Evolutionary conservation across 2,329 filamentous ascomycete genomes (phyloP).

Genomic region (Aureobasidium melanogenum): DNA sequence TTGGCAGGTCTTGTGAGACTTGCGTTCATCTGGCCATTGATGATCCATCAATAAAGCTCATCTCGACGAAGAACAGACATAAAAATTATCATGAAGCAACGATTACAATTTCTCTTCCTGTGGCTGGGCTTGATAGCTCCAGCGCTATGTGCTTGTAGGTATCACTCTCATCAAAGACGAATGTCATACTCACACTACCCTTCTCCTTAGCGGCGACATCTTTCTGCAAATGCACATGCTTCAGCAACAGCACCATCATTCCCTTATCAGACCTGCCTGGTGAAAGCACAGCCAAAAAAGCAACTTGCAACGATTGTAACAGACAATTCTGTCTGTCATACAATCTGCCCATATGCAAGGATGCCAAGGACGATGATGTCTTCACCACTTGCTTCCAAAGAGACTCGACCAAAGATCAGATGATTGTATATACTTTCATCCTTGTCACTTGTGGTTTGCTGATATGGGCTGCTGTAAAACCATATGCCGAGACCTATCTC

Average conservation of each 20-base stretch:
- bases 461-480: slow-evolving; percentile 50
- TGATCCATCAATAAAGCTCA: not conserved
- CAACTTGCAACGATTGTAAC: slow-evolving; percentile 57
- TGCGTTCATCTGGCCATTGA: not conserved
- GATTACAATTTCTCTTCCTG: slow-evolving; percentile 3
- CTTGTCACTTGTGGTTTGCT: slow-evolving; percentile 53
- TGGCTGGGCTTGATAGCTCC: slow-evolving; percentile 11
- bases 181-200: too few species aligned
- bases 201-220: slow-evolving; percentile 42
- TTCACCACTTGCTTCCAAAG: slow-evolving; percentile 60
- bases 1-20: not conserved
- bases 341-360: slow-evolving; percentile 52
- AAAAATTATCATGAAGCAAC: not conserved
- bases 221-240: slow-evolving; percentile 66
- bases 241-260: slow-evolving; percentile 59
- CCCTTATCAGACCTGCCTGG: slow-evolving; percentile 42
- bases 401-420: slow-evolving; percentile 59
- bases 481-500: slow-evolving; percentile 49
- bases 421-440: slow-evolving; percentile 59
- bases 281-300: slow-evolving; percentile 22
- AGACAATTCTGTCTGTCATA: slow-evolving; percentile 58
- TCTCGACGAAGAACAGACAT: not conserved
- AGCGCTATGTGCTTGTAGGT: slow-evolving; percentile 18
- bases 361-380: slow-evolving; percentile 56
- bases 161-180: too few species aligned